Conservation (phyloP, 257 asterid species). For the Lycium barbarum region DNA sequence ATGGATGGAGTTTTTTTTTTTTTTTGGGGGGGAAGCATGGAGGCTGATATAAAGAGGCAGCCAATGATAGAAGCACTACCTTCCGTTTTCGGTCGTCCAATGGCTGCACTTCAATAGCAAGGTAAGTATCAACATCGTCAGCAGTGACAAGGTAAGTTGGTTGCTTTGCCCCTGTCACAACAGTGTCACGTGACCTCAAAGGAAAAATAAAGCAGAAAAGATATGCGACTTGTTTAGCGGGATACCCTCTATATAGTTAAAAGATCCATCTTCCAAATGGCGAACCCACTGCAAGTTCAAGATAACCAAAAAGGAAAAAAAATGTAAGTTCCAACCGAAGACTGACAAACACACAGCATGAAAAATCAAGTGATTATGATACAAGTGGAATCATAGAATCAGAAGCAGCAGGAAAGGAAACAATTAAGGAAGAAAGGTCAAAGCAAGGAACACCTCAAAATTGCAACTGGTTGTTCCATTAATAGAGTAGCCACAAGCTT, state of each 20-base stretch:
- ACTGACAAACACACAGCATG: slow-evolving; percentile 30
- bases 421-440: background rate
- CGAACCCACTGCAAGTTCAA: slow-evolving; percentile 92
- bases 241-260: slow-evolving; percentile 86
- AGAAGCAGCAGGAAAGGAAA: slow-evolving; percentile 18
- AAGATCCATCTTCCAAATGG: slow-evolving; percentile 94
- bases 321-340: slow-evolving; percentile 30
- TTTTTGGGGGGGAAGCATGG: background rate
- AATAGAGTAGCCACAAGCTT: slow-evolving; percentile 88
- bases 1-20: slow-evolving; percentile 12
- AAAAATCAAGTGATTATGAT: slow-evolving; percentile 33
- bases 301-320: slow-evolving; percentile 30
- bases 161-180: slow-evolving; percentile 85
- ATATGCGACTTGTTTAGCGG: slow-evolving; percentile 26
- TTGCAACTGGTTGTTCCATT: slow-evolving; percentile 99
- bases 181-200: slow-evolving; percentile 34
- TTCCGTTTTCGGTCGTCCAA: slow-evolving; percentile 94
- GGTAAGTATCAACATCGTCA: slow-evolving; percentile 86
- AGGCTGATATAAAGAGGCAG: slow-evolving; percentile 18
- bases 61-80: slow-evolving; percentile 48
- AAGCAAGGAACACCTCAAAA: slow-evolving; percentile 72
- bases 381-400: slow-evolving; percentile 16
- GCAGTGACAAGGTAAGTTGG: slow-evolving; percentile 96
- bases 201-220: slow-evolving; percentile 30
- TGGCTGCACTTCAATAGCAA: slow-evolving; percentile 99